Conservation (phyloP, 192 early-diverging fungal genomes). For the Lunasporangiospora selenospora region DNA sequence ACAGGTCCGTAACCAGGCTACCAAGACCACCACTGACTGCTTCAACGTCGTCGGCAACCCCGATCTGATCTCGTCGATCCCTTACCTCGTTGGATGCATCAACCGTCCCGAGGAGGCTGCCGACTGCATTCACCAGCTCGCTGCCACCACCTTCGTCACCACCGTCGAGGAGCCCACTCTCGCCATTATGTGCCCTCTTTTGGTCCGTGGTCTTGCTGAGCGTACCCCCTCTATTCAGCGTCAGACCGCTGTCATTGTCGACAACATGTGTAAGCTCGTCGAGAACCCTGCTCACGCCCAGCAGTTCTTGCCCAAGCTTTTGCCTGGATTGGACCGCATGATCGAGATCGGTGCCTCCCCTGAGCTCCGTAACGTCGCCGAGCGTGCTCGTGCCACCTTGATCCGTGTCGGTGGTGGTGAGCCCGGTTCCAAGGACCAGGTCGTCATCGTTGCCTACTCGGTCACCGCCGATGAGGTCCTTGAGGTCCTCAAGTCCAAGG, state of each 20-base stretch:
- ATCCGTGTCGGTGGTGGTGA: conserved; percentile 66
- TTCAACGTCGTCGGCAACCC: conserved; percentile 78
- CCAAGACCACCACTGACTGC: conserved; percentile 68
- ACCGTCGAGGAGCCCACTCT: conserved; percentile 79
- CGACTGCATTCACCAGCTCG: conserved; percentile 78
- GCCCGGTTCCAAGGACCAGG: conserved; percentile 54
- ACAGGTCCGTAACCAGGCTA: conserved; percentile 57
- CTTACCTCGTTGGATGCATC: conserved; percentile 75
- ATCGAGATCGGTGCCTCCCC: conserved; percentile 80
- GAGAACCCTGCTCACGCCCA: conserved; percentile 80
- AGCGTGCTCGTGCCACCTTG: conserved; percentile 72
- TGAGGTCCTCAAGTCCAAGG: conserved; percentile 57
- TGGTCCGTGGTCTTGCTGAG: conserved; percentile 75
- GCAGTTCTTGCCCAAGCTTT: conserved; percentile 80
- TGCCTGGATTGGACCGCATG: conserved; percentile 80
- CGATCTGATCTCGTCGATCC: conserved; percentile 80
- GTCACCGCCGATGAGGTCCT: conserved; percentile 51
- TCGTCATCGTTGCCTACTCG: conserved; percentile 60
- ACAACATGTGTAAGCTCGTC: conserved; percentile 92
- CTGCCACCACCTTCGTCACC: conserved; percentile 82
- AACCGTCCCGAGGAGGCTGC: conserved; percentile 81
- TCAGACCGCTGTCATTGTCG: conserved; percentile 81
- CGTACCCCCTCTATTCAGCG: conserved; percentile 74
- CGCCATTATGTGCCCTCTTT: conserved; percentile 80
- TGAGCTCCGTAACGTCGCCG: conserved; percentile 75